Base-by-base conservation (phyloP, 2,329 filamentous ascomycete genomes). In the Arthrinium puccinioides region DNA sequence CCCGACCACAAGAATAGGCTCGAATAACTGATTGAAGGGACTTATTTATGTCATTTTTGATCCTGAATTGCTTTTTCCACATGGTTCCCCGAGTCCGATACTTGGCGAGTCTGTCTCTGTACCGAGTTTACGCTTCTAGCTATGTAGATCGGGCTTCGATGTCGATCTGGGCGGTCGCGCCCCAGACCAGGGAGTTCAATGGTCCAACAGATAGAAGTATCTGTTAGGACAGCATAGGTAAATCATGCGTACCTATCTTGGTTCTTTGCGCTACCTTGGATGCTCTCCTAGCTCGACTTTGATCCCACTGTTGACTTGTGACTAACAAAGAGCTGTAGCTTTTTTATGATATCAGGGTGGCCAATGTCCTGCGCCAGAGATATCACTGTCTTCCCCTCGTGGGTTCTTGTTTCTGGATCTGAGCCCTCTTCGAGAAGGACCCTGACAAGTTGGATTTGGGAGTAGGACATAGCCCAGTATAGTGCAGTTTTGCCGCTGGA, bases 391-490 rank as follows among this genome's bases (percentile, higher is more conserved):
- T 27, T 11, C 10, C 18, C 36, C 3, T 33, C 36, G 4, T 38
- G 23, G 9, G 16, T 27, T 21, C 31, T 29, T 6, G 29, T 14
- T 11, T 28, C 19, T 8, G 36, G 36, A 28, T 38, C 25, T n/a
- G 24, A 16, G 8, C 24, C 30, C 18, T 28, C 27, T 20, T 26
- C 28, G 7, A 38, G 18, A n/a, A 33, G 14, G 9, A 10, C 14
- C 23, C 9, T 16, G 7, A 38, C 13, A 10, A 14, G 21, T 11
- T 23, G 18, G 10, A 29, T 9, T 18, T 38, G 23, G 15, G 21
- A 24, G 16, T 27, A 33, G 7, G 13, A n/a, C 11, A 33, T 30
- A 10, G 30, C 23, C 36, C 36, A 38, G 13, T 21, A 38, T 11
- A 33, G 23, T 3, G 23, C 18, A n/a, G 36, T 33, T 13, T 38